Base-by-base conservation (phyloP, 108 stramenopile species). In the Cyclostephanos invisitatus region DNA sequence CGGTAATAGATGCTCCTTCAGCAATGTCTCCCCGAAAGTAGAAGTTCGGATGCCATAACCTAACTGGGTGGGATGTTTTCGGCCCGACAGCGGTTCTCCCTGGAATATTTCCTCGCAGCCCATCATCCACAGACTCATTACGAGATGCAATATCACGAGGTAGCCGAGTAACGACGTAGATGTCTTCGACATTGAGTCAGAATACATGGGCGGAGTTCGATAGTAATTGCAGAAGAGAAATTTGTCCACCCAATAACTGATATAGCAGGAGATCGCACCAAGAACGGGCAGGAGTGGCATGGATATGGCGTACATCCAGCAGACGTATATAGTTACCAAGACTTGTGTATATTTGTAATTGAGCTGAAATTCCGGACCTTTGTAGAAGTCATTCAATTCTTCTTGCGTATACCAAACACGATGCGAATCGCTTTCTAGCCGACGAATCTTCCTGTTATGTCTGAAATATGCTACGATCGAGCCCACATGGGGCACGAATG, bases 201-300 rank as follows among this genome's bases (percentile, higher is more conserved):
- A 80, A 57, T 85, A 85, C 68, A 62, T 69, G 38, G 91, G 91
- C 12, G 92, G 92, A 3, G 81, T 91, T 20, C 84, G 65, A 67
- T 94, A 92, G 50, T 89, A 87, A 53, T 84, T 78, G 48, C 87
- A 81, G 71, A 94, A 94, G 28, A 94, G 81, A 51, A 79, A 87
- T 67, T 92, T 92, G 69, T 94, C 92, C 15, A 90, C 86, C 89
- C 85, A 89, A 68, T 85, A 94, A 22, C 70, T 84, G 12, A 91
- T 59, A 46, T 69, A 81, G 74, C 86, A 91, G 1, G 80, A 82
- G 11, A 83, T 20, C 22, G 72, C 75, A 21, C 87, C 91, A 54
- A 94, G 70, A 35, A 86, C 62, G 7, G 80, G 82, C 66, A 94
- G 69, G 25, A 94, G 5, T 9, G 92, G 92, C 78, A 94, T 89